Evolutionary conservation across 2,329 filamentous ascomycete genomes (phyloP).

Genomic region (Epichloe aotearoae): DNA sequence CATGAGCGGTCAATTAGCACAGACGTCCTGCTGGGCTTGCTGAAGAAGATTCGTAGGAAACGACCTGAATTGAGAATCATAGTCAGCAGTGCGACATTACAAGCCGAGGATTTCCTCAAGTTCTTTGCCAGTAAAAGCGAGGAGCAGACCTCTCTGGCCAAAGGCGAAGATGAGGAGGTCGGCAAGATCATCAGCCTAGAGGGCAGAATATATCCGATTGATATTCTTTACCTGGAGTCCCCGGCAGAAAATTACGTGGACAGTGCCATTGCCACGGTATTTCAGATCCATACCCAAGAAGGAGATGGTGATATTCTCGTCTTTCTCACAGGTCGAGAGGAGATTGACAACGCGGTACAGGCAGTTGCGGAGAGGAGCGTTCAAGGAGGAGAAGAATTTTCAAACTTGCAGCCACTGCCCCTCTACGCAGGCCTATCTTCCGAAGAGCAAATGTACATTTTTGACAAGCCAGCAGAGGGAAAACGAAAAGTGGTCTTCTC

Average conservation of each 20-base stretch:
- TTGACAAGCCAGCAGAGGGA: slow-evolving; percentile 68
- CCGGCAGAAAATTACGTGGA: slow-evolving; percentile 82
- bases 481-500: slow-evolving; percentile 85
- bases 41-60: slow-evolving; percentile 80
- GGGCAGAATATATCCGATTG: slow-evolving; percentile 78
- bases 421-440: slow-evolving; percentile 81
- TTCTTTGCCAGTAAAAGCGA: slow-evolving; percentile 51
- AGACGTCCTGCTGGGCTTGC: slow-evolving; percentile 73
- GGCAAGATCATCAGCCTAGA: slow-evolving; percentile 65
- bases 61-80: slow-evolving; percentile 75
- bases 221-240: slow-evolving; percentile 65
- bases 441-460: slow-evolving; percentile 91
- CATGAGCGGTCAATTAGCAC: slow-evolving; percentile 90
- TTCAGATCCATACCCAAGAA: slow-evolving; percentile 77
- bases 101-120: slow-evolving; percentile 70
- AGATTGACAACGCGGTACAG: slow-evolving; percentile 76
- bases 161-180: slow-evolving; percentile 12
- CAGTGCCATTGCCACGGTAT: slow-evolving; percentile 65
- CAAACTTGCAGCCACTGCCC: slow-evolving; percentile 39
- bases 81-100: slow-evolving; percentile 84
- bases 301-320: slow-evolving; percentile 75
- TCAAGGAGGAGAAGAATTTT: slow-evolving; percentile 32
- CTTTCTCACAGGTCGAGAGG: slow-evolving; percentile 84
- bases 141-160: slow-evolving; percentile 15
- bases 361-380: slow-evolving; percentile 60